Base-by-base conservation (phyloP, 75 land plant species). In the Pinus tabuliformis region DNA sequence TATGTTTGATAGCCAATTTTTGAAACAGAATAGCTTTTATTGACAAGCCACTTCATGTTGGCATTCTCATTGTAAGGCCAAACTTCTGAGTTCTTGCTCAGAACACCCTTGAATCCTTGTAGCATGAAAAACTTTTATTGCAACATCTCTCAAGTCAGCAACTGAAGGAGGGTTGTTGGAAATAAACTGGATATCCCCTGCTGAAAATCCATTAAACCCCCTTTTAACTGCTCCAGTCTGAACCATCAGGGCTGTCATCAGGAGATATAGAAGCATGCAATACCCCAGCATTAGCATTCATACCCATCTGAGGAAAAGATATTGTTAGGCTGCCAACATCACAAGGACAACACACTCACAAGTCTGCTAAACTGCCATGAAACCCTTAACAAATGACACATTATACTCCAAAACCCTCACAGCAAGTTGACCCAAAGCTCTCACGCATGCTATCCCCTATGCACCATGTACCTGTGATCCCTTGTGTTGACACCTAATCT, bases 381-480 rank as follows among this genome's bases (percentile, higher is more conserved):
- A 45, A 45, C 22, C 99, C 91, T 95, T 95, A 68, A 97, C 94
- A 42, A 95, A 84, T 33, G 96, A 95, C 16, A 98, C 99, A 81
- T 96, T 98, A 87, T 85, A 91, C 56, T 92, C 83, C 52, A 93
- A 88, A 74, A 97, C 99, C 65, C 81, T 84, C n/a, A 98, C 96
- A 28, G 98, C 99, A 83, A 95, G 94, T 80, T 80, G 77, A 45
- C 99, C 98, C 62, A 98, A 90, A 72, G 89, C 91, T 79, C 96
- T 83, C 99, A 97, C 95, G 65, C 80, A 77, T 56, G 88, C 86
- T 77, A 91, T 91, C 62, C 98, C 98, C 30, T 81, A 83, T 18
- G 83, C 87, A 83, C 95, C 94, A 80, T 97, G 96, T 65, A 95
- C 84, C 83, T 97, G 89, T 42, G 86, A 81, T 49, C 87, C 89